Evolutionary conservation across 768 basidiomycete species (phyloP).

Genomic region (Russula olivacea): DNA sequence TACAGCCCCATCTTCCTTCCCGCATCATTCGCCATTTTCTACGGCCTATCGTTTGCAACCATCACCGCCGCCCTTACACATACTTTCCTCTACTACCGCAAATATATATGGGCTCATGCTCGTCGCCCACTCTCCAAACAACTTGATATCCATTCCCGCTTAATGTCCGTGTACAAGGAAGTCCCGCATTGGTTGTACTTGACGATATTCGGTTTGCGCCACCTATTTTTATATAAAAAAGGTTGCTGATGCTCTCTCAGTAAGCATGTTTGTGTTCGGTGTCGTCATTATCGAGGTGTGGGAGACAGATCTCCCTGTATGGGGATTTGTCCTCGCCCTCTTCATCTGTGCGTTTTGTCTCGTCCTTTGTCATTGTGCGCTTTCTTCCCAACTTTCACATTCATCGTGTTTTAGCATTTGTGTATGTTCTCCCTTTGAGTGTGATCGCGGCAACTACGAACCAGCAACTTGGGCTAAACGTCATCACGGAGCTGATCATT

Average conservation of each 20-base stretch:
- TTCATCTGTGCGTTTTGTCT: conserved; percentile 41
- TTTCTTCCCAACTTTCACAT: not conserved
- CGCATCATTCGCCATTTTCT: conserved; percentile 65
- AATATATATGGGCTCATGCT: conserved; percentile 68
- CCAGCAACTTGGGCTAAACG: conserved; percentile 66
- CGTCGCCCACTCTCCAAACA: conserved; percentile 69
- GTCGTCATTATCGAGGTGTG: conserved; percentile 63
- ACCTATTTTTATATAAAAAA: not conserved
- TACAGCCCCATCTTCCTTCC: conserved; percentile 63
- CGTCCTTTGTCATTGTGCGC: not conserved
- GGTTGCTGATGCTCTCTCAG: conserved; percentile 28
- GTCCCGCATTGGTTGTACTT: conserved; percentile 87
- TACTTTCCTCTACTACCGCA: conserved; percentile 66
- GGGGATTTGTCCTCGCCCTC: conserved; percentile 65
- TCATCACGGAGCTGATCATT: conserved; percentile 75
- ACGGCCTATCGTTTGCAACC: conserved; percentile 77
- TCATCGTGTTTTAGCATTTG: conserved; percentile 28
- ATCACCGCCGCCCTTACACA: conserved; percentile 73
- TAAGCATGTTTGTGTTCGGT: conserved; percentile 61
- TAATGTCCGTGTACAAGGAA: conserved; percentile 71
- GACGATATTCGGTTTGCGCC: conserved; percentile 45
- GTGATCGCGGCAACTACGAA: conserved; percentile 73
- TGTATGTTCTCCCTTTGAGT: conserved; percentile 47
- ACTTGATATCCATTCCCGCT: conserved; percentile 76
- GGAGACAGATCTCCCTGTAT: conserved; percentile 69